Conservation (phyloP, 306 rosid genomes). For the Cercis canadensis region DNA sequence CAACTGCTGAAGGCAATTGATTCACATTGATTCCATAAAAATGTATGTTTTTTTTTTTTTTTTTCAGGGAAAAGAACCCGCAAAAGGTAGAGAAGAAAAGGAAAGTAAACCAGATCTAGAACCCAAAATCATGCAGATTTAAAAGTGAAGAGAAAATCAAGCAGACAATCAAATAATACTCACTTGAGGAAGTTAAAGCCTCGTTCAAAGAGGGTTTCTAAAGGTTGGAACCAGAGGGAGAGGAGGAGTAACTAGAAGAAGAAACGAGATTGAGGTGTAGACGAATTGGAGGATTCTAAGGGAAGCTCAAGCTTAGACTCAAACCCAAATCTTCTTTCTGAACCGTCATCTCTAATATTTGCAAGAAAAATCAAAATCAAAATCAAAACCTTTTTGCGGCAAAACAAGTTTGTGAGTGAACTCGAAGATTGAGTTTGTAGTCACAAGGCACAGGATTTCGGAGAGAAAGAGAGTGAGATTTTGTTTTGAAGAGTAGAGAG, state of each 20-base stretch:
- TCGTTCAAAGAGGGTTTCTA: conserved; percentile 63
- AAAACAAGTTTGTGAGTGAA: background rate
- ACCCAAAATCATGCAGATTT: conserved; percentile 1
- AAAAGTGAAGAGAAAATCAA: background rate
- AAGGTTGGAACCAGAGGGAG: conserved; percentile 34
- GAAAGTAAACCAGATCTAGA: conserved; percentile 48
- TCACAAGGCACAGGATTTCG: background rate
- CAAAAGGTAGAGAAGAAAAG: background rate
- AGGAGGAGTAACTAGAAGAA: conserved; percentile 38
- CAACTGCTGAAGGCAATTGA: conserved; percentile 62
- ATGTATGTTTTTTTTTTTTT: too few species aligned
- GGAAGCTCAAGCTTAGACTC: conserved; percentile 73
- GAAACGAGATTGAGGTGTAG: conserved; percentile 61
- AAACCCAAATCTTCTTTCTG: conserved; percentile 77
- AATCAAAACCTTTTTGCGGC: background rate
- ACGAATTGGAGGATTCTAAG: conserved; percentile 47
- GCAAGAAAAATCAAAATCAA: background rate
- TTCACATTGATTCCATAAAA: conserved; percentile 81
- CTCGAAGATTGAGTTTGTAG: conserved; percentile 5
- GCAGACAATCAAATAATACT: background rate
- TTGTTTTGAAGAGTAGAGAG: too few species aligned
- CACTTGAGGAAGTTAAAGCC: conserved; percentile 58
- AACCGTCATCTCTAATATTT: conserved; percentile 39
- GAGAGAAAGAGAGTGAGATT: too few species aligned
- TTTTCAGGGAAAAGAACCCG: conserved; percentile 8